phyloP scores from a whole-genome alignment of 768 basidiomycete species.

The Amanita rubescens region DNA sequence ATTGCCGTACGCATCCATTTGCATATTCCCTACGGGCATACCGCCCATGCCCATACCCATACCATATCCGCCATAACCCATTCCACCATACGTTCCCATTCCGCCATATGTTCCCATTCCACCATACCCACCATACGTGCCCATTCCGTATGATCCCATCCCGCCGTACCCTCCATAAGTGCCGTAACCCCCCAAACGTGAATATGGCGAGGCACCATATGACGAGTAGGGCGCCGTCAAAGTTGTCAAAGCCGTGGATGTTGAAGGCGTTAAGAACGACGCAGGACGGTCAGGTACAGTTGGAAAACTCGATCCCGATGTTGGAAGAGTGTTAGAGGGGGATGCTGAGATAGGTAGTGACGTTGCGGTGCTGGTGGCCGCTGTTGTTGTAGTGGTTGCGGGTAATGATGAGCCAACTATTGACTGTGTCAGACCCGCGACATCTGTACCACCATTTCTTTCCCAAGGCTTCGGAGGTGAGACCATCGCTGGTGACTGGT shows the following conservation, averaged over 20 bases:
- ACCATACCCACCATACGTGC: conserved; percentile 25
- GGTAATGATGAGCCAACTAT: conserved; percentile 13
- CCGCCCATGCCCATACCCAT: conserved; percentile 24
- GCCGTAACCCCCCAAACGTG: conserved; percentile 22
- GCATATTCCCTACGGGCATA: conserved; percentile 31
- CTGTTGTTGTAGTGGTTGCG: conserved; percentile 19
- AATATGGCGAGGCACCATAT: conserved; percentile 37
- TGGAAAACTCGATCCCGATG: conserved; percentile 27
- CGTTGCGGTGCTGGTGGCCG: conserved; percentile 18
- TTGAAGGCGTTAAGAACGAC: conserved; percentile 33
- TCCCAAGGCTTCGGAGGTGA: conserved; percentile 94
- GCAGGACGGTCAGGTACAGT: conserved; percentile 60
- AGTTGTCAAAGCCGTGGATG: conserved; percentile 17
- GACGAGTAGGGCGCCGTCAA: conserved; percentile 28
- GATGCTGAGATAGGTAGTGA: conserved; percentile 17
- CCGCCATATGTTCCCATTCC: conserved; percentile 33
- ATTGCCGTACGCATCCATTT: conserved; percentile 42
- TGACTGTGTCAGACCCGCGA: conserved; percentile 20
- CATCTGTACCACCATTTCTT: conserved; percentile 35
- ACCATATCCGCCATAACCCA: conserved; percentile 35
- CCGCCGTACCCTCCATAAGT: conserved; percentile 24
- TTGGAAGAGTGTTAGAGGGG: conserved; percentile 13
- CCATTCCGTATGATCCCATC: conserved; percentile 19
- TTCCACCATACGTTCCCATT: conserved; percentile 37
- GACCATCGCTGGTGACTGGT: conserved; percentile 40